Conservation (phyloP, 768 basidiomycete species). For the Tubosaeta sp. region DNA sequence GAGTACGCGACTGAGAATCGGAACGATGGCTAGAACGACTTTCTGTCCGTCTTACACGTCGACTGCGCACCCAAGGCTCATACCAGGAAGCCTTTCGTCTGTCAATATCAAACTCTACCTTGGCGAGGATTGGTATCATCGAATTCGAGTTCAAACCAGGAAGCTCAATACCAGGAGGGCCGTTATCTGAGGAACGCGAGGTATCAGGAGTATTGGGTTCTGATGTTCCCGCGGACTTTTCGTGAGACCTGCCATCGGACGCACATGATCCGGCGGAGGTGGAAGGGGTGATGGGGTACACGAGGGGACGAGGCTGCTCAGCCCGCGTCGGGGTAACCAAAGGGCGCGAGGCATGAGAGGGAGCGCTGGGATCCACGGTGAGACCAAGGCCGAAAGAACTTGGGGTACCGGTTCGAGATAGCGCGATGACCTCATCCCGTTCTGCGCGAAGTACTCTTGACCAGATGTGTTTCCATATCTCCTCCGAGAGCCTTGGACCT, state of each 20-base stretch:
- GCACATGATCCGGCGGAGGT: slow-evolving; percentile 50
- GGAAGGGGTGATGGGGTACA: slow-evolving; percentile 35
- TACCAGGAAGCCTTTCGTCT: slow-evolving; percentile 76
- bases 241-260: slow-evolving; percentile 44
- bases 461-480: slow-evolving; percentile 89
- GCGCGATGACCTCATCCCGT: slow-evolving; percentile 37
- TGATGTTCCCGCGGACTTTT: slow-evolving; percentile 46
- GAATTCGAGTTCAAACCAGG: slow-evolving; percentile 62
- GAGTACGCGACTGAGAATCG: slow-evolving; percentile 18
- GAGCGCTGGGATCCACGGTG: slow-evolving; percentile 32
- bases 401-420: slow-evolving; percentile 33
- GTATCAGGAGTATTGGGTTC: slow-evolving; percentile 55
- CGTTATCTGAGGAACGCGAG: slow-evolving; percentile 36
- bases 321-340: slow-evolving; percentile 42
- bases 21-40: slow-evolving; percentile 33
- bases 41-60: slow-evolving; percentile 53
- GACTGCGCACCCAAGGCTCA: slow-evolving; percentile 73
- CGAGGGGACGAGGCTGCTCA: slow-evolving; percentile 36
- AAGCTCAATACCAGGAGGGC: slow-evolving; percentile 52
- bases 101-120: slow-evolving; percentile 95
- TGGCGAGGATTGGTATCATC: slow-evolving; percentile 81
- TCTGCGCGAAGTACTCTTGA: slow-evolving; percentile 62
- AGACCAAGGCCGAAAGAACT: slow-evolving; percentile 44
- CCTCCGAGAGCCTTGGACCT: slow-evolving; percentile 82
- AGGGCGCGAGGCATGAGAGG: slow-evolving; percentile 38